These are phyloP conservation scores for Phytophthora agathidicida DNA, from an alignment of 352 stramenopile genomes.

Conservation along the genomic window DNA sequence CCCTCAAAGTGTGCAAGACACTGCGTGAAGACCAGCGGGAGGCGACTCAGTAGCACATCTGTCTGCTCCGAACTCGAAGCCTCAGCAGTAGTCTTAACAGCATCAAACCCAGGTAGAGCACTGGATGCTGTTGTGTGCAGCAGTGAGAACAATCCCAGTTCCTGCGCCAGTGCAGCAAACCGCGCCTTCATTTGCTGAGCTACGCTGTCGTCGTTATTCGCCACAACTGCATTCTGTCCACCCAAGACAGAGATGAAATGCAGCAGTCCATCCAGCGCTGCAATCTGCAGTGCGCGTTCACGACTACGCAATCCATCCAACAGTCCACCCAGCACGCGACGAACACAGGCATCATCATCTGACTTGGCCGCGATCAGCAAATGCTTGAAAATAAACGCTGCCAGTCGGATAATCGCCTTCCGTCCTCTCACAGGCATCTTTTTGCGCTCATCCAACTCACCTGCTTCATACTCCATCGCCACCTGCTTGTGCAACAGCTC, in stretches of 20 bases:
- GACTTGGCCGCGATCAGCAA: slow-evolving; percentile 57
- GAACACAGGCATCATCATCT: slow-evolving; percentile 49
- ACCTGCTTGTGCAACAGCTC: slow-evolving; percentile 60
- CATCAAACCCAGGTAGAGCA: slow-evolving; percentile 41
- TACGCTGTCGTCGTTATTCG: slow-evolving; percentile 22
- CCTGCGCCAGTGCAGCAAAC: slow-evolving; percentile 67
- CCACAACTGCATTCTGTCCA: slow-evolving; percentile 13
- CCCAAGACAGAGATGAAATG: slow-evolving; percentile 70
- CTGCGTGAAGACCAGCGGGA: slow-evolving; percentile 87
- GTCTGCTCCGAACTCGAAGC: slow-evolving; percentile 32
- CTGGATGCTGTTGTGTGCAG: slow-evolving; percentile 64
- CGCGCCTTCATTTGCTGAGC: slow-evolving; percentile 37
- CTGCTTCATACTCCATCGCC: slow-evolving; percentile 53
- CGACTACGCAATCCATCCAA: slow-evolving; percentile 76
- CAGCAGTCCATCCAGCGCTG: slow-evolving; percentile 71
- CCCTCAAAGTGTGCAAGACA: slow-evolving; percentile 75
- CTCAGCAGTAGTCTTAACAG: slow-evolving; percentile 2
- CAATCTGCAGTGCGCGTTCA: slow-evolving; percentile 69
- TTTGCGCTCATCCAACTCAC: neutral
- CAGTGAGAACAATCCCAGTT: slow-evolving; percentile 80
- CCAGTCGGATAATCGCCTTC: slow-evolving; percentile 77
- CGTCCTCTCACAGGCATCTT: slow-evolving; percentile 45
- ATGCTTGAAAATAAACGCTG: slow-evolving; percentile 80
- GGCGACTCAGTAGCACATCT: slow-evolving; percentile 62
- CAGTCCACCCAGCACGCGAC: slow-evolving; percentile 58